Evolutionary conservation across 306 rosid genomes (phyloP), one percentile per base, ranked within the genome.

Genomic region (Vachellia pachyceras): DNA sequence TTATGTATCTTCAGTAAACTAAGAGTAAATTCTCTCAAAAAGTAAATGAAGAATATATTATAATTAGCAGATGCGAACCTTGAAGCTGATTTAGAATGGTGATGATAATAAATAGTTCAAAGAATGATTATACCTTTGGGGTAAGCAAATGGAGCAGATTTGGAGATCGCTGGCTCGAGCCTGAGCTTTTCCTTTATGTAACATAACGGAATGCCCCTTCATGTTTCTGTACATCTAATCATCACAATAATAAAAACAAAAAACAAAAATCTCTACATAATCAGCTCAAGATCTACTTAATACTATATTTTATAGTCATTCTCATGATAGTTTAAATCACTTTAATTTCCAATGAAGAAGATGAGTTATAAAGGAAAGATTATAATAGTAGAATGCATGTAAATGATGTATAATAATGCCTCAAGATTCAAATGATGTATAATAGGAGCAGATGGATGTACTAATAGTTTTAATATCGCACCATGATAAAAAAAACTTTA

Each of bases 221-320:
- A 60, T 10, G 71, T 80, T 85, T 60, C 94, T 86, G 77, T 88
- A 90, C 94, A 90, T 90, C 91, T 89, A 25, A 68, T 68, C 54
- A 33, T 29, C 33, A 29, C 33, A 29, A 29, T 29, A 29, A 29
- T 29, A 29, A 29, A 65, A n/a, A 55, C n/a, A n/a, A n/a, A n/a
- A 23, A 6, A 46, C 7, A 23, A 6, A 41, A 77, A 14, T 29
- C 40, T 50, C 18, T 79, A 57, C 6, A 6, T 15, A 22, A 14
- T 10, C 39, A 20, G 25, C 33, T 6, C 5, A 50, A 47, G 29
- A 42, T 22, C 18, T 15, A 36, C 1, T 12, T 60, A 29, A 64
- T 29, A 5, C 14, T 15, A 13, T 35, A 6, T 64, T 58, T 2
- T 29, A 17, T 54, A 18, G 60, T 23, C 7, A 22, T 58, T 33